phyloP scores from a whole-genome alignment of 768 basidiomycete species.

The Coprinopsis cinerea region DNA sequence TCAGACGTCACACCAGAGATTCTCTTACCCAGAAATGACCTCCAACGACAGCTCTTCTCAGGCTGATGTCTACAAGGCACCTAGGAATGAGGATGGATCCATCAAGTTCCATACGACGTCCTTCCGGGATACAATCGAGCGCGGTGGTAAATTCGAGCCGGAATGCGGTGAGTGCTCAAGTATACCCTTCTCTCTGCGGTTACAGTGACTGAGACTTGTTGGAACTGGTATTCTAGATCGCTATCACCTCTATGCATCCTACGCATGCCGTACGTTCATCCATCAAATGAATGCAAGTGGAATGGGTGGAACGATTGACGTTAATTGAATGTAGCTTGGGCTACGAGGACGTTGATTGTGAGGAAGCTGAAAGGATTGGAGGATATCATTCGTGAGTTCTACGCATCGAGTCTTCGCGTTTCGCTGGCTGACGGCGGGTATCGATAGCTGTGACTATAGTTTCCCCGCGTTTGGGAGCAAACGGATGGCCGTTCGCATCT shows the following conservation, averaged over 20 bases:
- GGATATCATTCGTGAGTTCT: slow-evolving; percentile 62
- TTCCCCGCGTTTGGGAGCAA: slow-evolving; percentile 76
- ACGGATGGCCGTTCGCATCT: slow-evolving; percentile 85
- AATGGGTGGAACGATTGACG: neutral
- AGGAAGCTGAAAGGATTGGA: slow-evolving; percentile 92
- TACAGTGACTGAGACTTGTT: too few species aligned
- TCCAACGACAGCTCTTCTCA: too few species aligned
- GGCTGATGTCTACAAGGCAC: too few species aligned
- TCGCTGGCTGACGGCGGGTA: slow-evolving; percentile 5
- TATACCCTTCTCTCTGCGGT: too few species aligned
- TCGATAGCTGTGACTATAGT: slow-evolving; percentile 78
- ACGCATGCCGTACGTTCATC: slow-evolving; percentile 76
- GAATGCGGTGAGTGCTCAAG: slow-evolving; percentile 67
- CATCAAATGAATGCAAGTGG: too few species aligned
- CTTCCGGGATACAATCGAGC: slow-evolving; percentile 49
- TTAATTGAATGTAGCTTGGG: slow-evolving; percentile 65
- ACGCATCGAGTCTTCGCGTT: neutral
- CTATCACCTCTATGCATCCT: slow-evolving; percentile 88
- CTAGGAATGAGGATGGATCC: too few species aligned
- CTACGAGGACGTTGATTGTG: slow-evolving; percentile 82
- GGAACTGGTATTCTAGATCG: slow-evolving; percentile 55
- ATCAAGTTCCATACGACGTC: too few species aligned
- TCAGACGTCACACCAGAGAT: too few species aligned
- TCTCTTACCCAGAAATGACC: too few species aligned
- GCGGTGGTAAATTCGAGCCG: slow-evolving; percentile 42